Percentiles rank a stretch among this genome's conserved stretches.
Conservation (phyloP, 2,329 filamentous ascomycete genomes). For the Keithomyces neogunnii region DNA sequence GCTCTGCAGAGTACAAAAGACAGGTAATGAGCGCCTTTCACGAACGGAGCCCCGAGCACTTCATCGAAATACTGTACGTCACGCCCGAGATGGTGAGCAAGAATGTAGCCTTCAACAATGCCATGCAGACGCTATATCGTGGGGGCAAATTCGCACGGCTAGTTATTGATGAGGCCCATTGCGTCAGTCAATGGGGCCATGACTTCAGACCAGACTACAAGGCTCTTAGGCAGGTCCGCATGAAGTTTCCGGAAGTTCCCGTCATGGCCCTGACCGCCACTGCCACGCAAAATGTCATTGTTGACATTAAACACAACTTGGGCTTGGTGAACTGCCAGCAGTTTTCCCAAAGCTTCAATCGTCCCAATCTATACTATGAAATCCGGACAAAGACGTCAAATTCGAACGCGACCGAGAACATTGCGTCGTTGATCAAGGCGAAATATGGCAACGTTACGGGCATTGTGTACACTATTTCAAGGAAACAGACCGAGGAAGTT, state of each 20-base stretch:
- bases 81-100: conserved; percentile 96
- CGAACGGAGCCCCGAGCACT: conserved; percentile 59
- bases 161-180: conserved; percentile 98
- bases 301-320: conserved; percentile 89
- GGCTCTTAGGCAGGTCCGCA: conserved; percentile 64
- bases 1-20: conserved; percentile 50
- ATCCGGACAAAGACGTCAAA: conserved; percentile 64
- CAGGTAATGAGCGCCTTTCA: conserved; percentile 58
- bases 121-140: conserved; percentile 59
- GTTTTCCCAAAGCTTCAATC: conserved; percentile 91
- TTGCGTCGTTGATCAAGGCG: conserved; percentile 59
- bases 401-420: conserved; percentile 32
- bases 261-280: conserved; percentile 95
- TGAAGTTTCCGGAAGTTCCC: conserved; percentile 68
- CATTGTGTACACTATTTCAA: conserved; percentile 88
- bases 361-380: conserved; percentile 89
- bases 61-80: conserved; percentile 82
- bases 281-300: conserved; percentile 84
- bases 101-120: conserved; percentile 58
- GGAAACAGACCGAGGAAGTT: conserved; percentile 73
- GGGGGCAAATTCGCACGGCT: conserved; percentile 73
- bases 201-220: conserved; percentile 98
- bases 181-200: conserved; percentile 98
- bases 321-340: conserved; percentile 68
- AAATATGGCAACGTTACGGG: conserved; percentile 68